A percentile compares a stretch with the other conserved stretches of the same genome.
phyloP scores from a whole-genome alignment of 768 basidiomycete species.

The Trametes sanguinea region DNA sequence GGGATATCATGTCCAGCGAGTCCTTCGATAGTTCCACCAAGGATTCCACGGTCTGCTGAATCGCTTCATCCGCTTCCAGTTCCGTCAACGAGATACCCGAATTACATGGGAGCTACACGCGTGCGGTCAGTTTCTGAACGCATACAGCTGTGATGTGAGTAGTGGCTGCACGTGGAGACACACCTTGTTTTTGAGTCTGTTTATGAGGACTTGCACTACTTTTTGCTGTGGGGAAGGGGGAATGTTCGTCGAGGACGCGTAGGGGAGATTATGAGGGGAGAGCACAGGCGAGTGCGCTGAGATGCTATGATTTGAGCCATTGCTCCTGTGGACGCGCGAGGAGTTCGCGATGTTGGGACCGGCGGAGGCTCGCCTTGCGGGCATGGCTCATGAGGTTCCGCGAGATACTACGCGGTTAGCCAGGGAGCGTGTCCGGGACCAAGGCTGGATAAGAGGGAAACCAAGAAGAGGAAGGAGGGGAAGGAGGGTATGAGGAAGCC shows the following conservation, averaged over 20 bases:
- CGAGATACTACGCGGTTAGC: constrained; percentile 18
- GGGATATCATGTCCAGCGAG: constrained; percentile 78
- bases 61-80: constrained; percentile 74
- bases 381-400: constrained; percentile 37
- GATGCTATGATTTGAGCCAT: constrained; percentile 50
- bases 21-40: constrained; percentile 79
- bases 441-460: not conserved
- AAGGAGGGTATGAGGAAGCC: constrained; percentile 6
- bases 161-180: constrained; percentile 17
- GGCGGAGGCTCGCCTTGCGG: constrained; percentile 65
- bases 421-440: not conserved
- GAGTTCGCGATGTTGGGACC: constrained; percentile 39
- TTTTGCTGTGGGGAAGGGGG: constrained; percentile 71
- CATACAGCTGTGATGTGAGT: not conserved
- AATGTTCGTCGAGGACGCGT: constrained; percentile 32
- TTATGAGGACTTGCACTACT: constrained; percentile 78
- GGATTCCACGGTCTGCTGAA: constrained; percentile 75
- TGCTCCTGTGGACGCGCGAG: constrained; percentile 59
- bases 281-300: constrained; percentile 23
- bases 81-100: constrained; percentile 74
- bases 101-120: constrained; percentile 74
- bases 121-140: not conserved
- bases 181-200: constrained; percentile 81
- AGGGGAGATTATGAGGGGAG: constrained; percentile 29
- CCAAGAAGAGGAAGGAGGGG: constrained; percentile 4